phyloP scores from a whole-genome alignment of 306 rosid species.

The Mimosa bimucronata region DNA sequence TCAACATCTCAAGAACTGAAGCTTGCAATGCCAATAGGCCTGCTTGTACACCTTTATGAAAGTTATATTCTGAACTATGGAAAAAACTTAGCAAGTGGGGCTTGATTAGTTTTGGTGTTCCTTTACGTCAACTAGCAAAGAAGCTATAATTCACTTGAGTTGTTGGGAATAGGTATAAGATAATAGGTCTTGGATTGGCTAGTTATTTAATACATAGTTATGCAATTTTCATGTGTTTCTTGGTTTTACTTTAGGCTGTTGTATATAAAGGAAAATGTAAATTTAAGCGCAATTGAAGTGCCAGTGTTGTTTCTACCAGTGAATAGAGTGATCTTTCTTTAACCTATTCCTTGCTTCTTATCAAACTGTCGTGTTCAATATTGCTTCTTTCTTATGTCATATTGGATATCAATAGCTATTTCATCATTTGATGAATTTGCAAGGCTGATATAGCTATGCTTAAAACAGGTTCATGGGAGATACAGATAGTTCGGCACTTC shows the following conservation, averaged over 20 bases:
- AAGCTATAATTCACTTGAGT: constrained; percentile 27
- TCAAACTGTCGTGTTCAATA: background rate
- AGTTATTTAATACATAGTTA: constrained; percentile 28
- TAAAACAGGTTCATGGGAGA: constrained; percentile 51
- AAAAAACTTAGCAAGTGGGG: constrained; percentile 36
- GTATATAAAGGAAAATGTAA: constrained; percentile 35
- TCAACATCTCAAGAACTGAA: constrained; percentile 33
- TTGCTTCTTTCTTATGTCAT: constrained; percentile 7
- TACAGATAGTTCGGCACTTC: constrained; percentile 43
- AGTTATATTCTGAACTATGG: constrained; percentile 9
- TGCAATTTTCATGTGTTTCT: constrained; percentile 30
- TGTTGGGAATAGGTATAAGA: constrained; percentile 26
- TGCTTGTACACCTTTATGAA: no score
- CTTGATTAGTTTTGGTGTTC: background rate
- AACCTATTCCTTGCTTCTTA: background rate
- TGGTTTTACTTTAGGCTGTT: constrained; percentile 30
- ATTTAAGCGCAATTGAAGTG: constrained; percentile 12
- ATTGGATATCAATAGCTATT: constrained; percentile 12
- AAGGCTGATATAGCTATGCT: constrained; percentile 31
- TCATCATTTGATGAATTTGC: background rate
- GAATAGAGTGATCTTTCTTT: constrained; percentile 12
- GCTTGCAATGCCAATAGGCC: constrained; percentile 35
- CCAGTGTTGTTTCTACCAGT: constrained; percentile 16
- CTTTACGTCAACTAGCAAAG: constrained; percentile 32
- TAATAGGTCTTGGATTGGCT: constrained; percentile 28